Evolutionary conservation across 441 rosid genomes (phyloP), one percentile per base, ranked within the genome.

Genomic region (Viola pubescens): DNA sequence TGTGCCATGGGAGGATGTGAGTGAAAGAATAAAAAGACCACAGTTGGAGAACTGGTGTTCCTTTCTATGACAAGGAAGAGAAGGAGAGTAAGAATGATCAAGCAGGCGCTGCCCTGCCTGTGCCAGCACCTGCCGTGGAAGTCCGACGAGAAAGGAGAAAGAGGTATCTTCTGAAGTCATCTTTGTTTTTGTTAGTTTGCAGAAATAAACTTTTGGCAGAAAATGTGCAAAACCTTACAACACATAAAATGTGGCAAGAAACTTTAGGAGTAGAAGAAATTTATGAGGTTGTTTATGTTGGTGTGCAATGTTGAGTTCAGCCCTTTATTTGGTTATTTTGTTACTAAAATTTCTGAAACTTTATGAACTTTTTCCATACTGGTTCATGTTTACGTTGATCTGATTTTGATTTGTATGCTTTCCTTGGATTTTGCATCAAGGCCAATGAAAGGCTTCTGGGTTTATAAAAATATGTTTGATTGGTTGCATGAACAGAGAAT

Each of bases 351-450:
- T 19, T 19, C 26, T 19, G 26, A 19, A 19, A 19, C 26, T 19
- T 19, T 19, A 19, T 19, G 26, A 19, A 1, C 26, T 19, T 19
- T 19, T 19, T 19, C 26, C 26, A 19, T 19, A 19, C 26, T 19
- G 26, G 26, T 19, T 19, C 26, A 19, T 19, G 26, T 19, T 19
- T 19, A 19, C 26, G 26, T 19, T 19, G 26, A 19, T 19, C 37
- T 48, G 16, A 12, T 9, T 40, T 34, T 49, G 10, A 61, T 58
- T 37, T 62, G 9, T 51, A 61, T 11, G 62, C 71, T 1, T 4
- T 68, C 9, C 0, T 61, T 1, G 71, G 71, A 5, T 68, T 68
- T 37, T 61, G 66, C 34, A 55, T 51, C 10, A 48, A 61, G 41
- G 37, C 52, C 11, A 37, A 6, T 2, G 53, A 49, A n/a, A 56